Base-by-base conservation (phyloP, 1,284 basidiomycete species). In the Veloboletus limbatus region DNA sequence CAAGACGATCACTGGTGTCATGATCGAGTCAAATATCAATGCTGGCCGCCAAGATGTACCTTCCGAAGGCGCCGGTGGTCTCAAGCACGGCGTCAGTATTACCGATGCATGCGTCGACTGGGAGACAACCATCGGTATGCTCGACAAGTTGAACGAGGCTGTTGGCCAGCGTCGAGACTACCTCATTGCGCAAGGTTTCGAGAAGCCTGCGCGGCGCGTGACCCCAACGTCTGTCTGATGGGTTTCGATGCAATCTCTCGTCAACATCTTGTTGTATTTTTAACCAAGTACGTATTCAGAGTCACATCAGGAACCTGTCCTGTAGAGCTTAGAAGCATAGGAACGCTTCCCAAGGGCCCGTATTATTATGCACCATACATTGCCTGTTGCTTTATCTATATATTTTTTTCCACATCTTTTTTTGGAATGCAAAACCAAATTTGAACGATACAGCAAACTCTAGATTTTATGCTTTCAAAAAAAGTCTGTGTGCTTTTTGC, bases 91-190 rank as follows among this genome's bases (percentile, higher is more conserved):
- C 51, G 82, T 96, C 38, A 88, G 84, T 47, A 95, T 97, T 67
- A 96, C 92, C 1, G 92, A 96, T 60, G 91, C 92, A 1, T 99
- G 96, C 67, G 87, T 98, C 41, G 81, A 92, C 66, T 98, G 94
- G 91, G 82, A 86, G 48, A 79, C 79, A 27, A 97, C 93, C 0
- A 74, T 92, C 28, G 63, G 58, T 33, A 90, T 92, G 81, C 79
- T 95, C 47, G 78, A 88, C 63, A 70, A 73, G 49, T 75, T 95
- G 46, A 88, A 92, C 57, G 71, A 67, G 50, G 73, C 73, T 20
- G 73, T 72, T 28, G 59, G 51, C 21, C 54, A 61, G 34, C 69
- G 73, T 20, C 62, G 73, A n/a, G 34, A 49, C 34, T 57, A 45
- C 40, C 51, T 69, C 22, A 58, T 76, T 31, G 65, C 68, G 35